Evolutionary conservation across 371 early-diverging fungal genomes (phyloP).

Genomic region (Homolaphlyctis polyrhiza): DNA sequence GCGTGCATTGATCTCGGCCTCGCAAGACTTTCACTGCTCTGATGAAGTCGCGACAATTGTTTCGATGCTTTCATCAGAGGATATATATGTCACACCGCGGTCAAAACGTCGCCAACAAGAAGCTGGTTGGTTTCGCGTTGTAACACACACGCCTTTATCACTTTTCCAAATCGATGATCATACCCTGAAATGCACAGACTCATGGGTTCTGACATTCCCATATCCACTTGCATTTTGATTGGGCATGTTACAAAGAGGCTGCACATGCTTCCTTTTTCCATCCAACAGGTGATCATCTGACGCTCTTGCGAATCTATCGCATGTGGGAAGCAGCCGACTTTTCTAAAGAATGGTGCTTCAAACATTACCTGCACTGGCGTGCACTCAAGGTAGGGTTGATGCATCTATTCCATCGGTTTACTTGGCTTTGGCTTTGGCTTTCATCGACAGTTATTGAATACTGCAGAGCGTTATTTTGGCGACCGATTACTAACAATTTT

Average conservation of each 20-base stretch:
- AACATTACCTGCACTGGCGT: slow-evolving; percentile 78
- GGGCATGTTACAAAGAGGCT: neutral
- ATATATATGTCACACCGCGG: slow-evolving; percentile 32
- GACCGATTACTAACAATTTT: too few species aligned
- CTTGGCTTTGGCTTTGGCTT: too few species aligned
- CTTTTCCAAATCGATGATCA: too few species aligned
- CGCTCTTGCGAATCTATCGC: slow-evolving; percentile 32
- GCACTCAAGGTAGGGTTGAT: too few species aligned
- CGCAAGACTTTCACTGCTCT: slow-evolving; percentile 35
- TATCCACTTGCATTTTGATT: neutral
- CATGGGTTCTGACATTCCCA: neutral
- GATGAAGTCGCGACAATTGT: slow-evolving; percentile 40
- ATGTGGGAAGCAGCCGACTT: slow-evolving; percentile 41
- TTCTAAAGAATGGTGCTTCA: slow-evolving; percentile 74
- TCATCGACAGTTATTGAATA: too few species aligned
- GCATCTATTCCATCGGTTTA: too few species aligned
- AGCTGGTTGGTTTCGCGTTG: slow-evolving; percentile 14
- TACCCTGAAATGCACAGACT: too few species aligned
- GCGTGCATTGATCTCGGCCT: slow-evolving; percentile 36
- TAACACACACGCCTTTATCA: too few species aligned
- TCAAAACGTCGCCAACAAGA: slow-evolving; percentile 25
- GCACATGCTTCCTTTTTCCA: slow-evolving; percentile 5
- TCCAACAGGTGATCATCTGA: slow-evolving; percentile 44
- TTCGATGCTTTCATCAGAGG: slow-evolving; percentile 47
- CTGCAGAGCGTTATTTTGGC: too few species aligned